These are phyloP conservation scores for Botrytis medusae DNA, from an alignment of 2,329 filamentous ascomycete genomes.

Conservation along the genomic window DNA sequence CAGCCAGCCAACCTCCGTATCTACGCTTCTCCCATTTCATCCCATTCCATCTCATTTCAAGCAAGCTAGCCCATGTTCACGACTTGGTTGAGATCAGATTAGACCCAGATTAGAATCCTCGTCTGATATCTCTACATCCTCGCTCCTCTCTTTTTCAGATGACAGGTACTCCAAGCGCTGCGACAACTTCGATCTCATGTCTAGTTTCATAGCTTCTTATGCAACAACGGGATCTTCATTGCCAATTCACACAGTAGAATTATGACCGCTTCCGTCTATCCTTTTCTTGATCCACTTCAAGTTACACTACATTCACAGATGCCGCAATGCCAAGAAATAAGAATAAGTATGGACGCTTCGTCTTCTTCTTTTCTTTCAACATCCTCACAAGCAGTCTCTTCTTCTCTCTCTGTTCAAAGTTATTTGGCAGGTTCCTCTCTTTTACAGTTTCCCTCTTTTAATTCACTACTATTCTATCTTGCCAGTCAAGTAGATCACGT, in stretches of 20 bases:
- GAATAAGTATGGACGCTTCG: constrained; percentile 36
- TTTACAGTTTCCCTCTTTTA: constrained; percentile 35
- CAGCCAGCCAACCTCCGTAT: neutral
- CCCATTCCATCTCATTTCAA: constrained; percentile 22
- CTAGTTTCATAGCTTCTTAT: constrained; percentile 37
- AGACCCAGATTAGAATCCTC: constrained; percentile 28
- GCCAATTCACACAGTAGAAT: constrained; percentile 31
- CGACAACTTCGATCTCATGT: constrained; percentile 35
- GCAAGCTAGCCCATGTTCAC: constrained; percentile 8
- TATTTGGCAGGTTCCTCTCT: constrained; percentile 36
- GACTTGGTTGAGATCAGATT: neutral
- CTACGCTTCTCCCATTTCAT: constrained; percentile 17
- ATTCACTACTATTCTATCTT: constrained; percentile 32
- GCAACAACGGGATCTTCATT: constrained; percentile 38
- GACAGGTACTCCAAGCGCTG: constrained; percentile 28
- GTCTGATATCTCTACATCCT: constrained; percentile 24
- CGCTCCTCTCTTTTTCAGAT: constrained; percentile 33
- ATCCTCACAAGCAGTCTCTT: constrained; percentile 29
- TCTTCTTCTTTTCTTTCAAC: constrained; percentile 30
- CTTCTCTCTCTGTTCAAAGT: constrained; percentile 27
- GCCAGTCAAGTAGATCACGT: constrained; percentile 42
- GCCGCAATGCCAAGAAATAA: constrained; percentile 36
- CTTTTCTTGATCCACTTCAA: constrained; percentile 6
- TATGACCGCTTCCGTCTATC: constrained; percentile 28
- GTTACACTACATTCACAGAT: constrained; percentile 19